A percentile compares a stretch with the other conserved stretches of the same genome.
Conservation (phyloP, 257 asterid species). For the Nicotiana tomentosiformis region DNA sequence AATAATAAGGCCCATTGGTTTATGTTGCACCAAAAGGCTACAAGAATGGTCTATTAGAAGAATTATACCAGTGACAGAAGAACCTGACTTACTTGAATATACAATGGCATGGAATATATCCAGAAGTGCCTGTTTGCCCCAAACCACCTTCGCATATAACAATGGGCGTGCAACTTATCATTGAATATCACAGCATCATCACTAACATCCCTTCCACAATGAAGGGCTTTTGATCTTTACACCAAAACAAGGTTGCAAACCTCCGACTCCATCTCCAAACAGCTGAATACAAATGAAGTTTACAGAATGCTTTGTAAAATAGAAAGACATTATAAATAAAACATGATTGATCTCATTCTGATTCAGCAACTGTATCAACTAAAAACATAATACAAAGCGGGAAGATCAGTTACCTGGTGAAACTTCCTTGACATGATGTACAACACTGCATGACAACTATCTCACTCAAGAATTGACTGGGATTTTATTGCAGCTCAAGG, state of each 20-base stretch:
- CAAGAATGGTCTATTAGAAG: neutral
- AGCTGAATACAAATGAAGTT: neutral
- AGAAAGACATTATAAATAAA: neutral
- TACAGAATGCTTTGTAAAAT: neutral
- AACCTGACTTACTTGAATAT: neutral
- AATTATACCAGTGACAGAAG: neutral
- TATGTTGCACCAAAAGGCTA: neutral
- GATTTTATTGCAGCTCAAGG: neutral
- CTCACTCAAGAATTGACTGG: neutral
- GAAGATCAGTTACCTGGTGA: neutral
- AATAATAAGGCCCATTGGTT: neutral
- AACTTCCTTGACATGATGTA: neutral
- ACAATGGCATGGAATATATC: too few relatives aligned
- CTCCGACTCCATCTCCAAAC: neutral
- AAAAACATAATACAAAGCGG: neutral
- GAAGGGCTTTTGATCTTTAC: neutral
- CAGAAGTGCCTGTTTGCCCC: neutral
- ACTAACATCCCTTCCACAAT: neutral
- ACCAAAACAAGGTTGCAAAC: neutral
- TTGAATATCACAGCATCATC: neutral
- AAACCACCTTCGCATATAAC: neutral
- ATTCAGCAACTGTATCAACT: neutral
- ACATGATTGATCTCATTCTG: neutral
- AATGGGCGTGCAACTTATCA: neutral
- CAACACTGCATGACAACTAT: neutral